These are phyloP conservation scores for Telfairia occidentalis DNA, from an alignment of 331 rosid genomes.

Conservation along the genomic window DNA sequence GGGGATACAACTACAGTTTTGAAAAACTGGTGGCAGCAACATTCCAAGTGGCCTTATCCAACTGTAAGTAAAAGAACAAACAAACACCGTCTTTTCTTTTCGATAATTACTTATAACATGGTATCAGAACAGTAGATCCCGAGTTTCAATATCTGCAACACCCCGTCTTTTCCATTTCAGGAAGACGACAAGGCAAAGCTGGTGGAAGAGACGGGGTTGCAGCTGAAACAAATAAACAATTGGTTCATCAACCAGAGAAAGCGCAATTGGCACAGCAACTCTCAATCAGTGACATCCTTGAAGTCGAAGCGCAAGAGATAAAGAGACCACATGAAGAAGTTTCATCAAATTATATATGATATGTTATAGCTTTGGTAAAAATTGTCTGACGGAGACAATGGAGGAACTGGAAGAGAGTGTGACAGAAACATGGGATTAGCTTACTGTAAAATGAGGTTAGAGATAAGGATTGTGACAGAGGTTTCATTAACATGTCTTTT, in stretches of 20 bases:
- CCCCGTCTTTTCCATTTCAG: constrained; percentile 23
- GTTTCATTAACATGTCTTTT: constrained; percentile 4
- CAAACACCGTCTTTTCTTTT: background rate
- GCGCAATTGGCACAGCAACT: constrained; percentile 93
- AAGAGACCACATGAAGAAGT: constrained; percentile 1
- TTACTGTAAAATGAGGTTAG: constrained; percentile 13
- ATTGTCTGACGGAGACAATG: background rate
- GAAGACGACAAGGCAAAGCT: constrained; percentile 98
- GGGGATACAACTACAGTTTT: constrained; percentile 92
- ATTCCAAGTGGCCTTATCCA: constrained; percentile 98
- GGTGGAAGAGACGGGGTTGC: constrained; percentile 96
- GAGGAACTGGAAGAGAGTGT: background rate
- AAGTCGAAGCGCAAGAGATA: constrained; percentile 96
- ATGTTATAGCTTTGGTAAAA: background rate
- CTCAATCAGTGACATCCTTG: constrained; percentile 84
- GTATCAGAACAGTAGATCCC: background rate
- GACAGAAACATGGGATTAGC: constrained; percentile 2
- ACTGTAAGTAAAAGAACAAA: constrained; percentile 46
- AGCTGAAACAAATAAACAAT: constrained; percentile 91
- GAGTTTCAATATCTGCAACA: background rate
- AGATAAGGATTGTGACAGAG: constrained; percentile 5
- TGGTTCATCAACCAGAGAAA: constrained; percentile 98
- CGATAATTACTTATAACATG: background rate
- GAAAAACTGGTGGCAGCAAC: constrained; percentile 97
- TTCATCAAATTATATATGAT: constrained; percentile 1